These are phyloP conservation scores for Paramecium biaurelia DNA, from an alignment of 73 alveolate genomes.

Conservation along the genomic window DNA sequence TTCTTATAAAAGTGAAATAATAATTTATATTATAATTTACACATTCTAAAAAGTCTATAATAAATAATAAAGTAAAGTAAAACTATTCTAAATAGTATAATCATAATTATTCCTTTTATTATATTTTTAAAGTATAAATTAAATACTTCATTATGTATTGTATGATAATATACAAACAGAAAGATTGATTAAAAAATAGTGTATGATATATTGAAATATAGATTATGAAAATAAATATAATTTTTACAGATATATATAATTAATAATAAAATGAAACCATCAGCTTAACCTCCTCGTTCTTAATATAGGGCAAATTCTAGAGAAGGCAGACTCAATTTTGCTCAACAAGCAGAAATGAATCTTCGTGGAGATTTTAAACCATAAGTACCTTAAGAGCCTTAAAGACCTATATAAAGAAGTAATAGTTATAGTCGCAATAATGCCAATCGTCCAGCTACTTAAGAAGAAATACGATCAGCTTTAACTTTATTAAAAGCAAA, in stretches of 20 bases:
- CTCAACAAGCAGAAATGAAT: conserved; percentile 12
- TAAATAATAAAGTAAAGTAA: neutral
- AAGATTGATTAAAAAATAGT: neutral
- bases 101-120: too few relatives aligned
- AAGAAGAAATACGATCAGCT: conserved; percentile 21
- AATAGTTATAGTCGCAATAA: neutral
- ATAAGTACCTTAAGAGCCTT: neutral
- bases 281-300: neutral
- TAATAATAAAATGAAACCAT: neutral
- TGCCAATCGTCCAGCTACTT: conserved; percentile 3
- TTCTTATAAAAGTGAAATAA: conserved; percentile 32
- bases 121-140: too few relatives aligned
- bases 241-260: neutral
- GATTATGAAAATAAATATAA: neutral
- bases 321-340: neutral
- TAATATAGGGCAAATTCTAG: neutral
- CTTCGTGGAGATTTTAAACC: neutral
- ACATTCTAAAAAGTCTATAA: neutral
- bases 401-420: neutral
- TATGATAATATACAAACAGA: too few relatives aligned
- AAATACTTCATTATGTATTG: too few relatives aligned
- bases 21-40: neutral
- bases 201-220: neutral
- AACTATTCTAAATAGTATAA: too few relatives aligned
- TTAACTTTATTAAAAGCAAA: conserved; percentile 33